Evolutionary conservation across 1,284 basidiomycete species (phyloP).

Genomic region (Ceratobasidium sp.): DNA sequence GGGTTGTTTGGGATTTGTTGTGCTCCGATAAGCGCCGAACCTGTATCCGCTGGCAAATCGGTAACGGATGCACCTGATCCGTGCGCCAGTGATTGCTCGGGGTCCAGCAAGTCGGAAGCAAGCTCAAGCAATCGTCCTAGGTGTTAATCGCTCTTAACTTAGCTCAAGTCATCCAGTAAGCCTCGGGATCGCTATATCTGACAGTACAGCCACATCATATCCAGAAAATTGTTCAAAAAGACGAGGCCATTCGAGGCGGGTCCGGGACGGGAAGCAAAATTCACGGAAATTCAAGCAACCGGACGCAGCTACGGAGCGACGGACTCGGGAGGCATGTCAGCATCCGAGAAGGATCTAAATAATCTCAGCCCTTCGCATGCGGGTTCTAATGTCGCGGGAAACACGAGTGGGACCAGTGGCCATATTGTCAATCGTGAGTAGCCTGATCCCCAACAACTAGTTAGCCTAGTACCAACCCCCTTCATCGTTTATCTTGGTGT

Average conservation of each 20-base stretch:
- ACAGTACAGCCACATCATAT: not conserved
- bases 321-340: slow-evolving; percentile 38
- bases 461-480: not conserved
- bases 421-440: slow-evolving; percentile 26
- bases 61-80: slow-evolving; percentile 36
- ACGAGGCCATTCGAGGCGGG: not conserved
- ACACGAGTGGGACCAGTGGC: not conserved
- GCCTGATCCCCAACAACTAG: not conserved
- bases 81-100: slow-evolving; percentile 23
- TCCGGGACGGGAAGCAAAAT: slow-evolving; percentile 34
- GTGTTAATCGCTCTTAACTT: not conserved
- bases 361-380: slow-evolving; percentile 25
- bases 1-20: not conserved
- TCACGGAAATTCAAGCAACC: slow-evolving; percentile 33
- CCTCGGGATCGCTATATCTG: not conserved
- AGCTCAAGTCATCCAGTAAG: not conserved
- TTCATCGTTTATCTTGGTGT: too few species aligned
- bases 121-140: slow-evolving; percentile 7
- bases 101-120: slow-evolving; percentile 33
- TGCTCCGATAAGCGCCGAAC: not conserved
- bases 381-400: slow-evolving; percentile 27
- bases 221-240: too few species aligned
- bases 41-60: slow-evolving; percentile 25
- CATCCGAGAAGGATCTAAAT: slow-evolving; percentile 39
- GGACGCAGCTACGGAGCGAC: slow-evolving; percentile 36